Conservation (phyloP, 2,329 filamentous ascomycete species). For the Biscogniauxia marginata region DNA sequence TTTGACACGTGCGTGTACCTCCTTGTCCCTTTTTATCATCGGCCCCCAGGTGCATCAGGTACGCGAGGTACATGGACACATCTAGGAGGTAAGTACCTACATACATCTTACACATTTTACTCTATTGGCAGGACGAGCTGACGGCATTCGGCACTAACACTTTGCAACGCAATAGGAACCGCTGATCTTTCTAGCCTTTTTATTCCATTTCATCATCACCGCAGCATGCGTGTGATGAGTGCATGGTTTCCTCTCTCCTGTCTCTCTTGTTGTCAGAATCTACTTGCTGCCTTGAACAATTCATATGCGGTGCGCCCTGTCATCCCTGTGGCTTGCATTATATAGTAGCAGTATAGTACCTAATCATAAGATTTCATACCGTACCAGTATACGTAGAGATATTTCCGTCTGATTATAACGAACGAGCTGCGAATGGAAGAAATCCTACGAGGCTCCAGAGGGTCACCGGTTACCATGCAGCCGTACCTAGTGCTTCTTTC, state of each 20-base stretch:
- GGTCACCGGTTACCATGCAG: not conserved
- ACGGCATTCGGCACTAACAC: not conserved
- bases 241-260: not conserved
- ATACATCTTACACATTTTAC: too few relatives aligned
- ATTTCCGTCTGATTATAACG: too few relatives aligned
- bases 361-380: not conserved
- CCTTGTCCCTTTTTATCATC: not conserved
- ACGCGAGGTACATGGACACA: not conserved
- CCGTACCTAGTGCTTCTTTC: not conserved
- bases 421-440: too few relatives aligned
- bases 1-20: conserved; percentile 29
- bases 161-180: not conserved
- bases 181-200: not conserved
- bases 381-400: not conserved
- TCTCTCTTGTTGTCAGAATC: too few relatives aligned
- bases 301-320: not conserved
- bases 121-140: too few relatives aligned
- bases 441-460: not conserved
- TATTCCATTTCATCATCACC: not conserved
- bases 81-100: not conserved
- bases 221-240: not conserved
- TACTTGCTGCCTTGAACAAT: too few relatives aligned
- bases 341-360: not conserved
- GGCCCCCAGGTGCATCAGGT: not conserved
- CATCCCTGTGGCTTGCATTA: not conserved